phyloP scores from a whole-genome alignment of 2,329 filamentous ascomycete genomes.

The Ophiognomonia clavigignenti-juglandacearum region DNA sequence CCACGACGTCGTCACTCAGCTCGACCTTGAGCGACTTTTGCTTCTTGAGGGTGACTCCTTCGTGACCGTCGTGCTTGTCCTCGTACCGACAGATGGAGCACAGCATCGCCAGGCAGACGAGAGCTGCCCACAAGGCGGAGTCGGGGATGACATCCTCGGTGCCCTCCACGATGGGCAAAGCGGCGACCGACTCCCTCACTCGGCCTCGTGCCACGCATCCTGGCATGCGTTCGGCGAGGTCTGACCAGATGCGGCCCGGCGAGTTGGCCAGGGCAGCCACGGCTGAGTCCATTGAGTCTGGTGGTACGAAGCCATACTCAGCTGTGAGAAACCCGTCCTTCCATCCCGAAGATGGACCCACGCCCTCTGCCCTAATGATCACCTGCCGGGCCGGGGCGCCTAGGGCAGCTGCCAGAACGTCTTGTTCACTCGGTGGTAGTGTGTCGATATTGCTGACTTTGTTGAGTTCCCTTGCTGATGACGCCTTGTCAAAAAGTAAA shows the following conservation, averaged over 20 bases:
- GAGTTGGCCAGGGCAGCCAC: conserved; percentile 39
- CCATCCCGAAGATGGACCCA: conserved; percentile 47
- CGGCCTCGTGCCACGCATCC: conserved; percentile 45
- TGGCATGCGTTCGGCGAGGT: conserved; percentile 49
- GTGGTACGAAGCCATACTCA: conserved; percentile 47
- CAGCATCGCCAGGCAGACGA: conserved; percentile 47
- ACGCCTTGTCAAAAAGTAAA: conserved; percentile 38
- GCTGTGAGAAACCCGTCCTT: conserved; percentile 47
- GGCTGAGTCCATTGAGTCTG: conserved; percentile 44
- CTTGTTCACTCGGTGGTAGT: conserved; percentile 41
- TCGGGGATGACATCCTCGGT: conserved; percentile 46
- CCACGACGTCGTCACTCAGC: conserved; percentile 46
- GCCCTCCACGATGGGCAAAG: conserved; percentile 43
- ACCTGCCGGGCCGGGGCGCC: conserved; percentile 51
- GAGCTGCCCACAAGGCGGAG: conserved; percentile 46
- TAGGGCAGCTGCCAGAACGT: conserved; percentile 46
- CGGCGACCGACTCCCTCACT: conserved; percentile 44
- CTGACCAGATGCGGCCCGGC: conserved; percentile 49
- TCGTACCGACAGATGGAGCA: conserved; percentile 51
- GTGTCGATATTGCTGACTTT: conserved; percentile 42
- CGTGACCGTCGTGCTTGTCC: conserved; percentile 45
- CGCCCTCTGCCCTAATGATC: conserved; percentile 46
- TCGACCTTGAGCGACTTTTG: conserved; percentile 32
- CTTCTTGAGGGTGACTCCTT: conserved; percentile 36
- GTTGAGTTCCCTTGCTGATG: conserved; percentile 33